A percentile compares a stretch with the other conserved stretches of the same genome.
These are phyloP conservation scores for Yamadazyma triangularis DNA, from an alignment of 1,139 yeast species.

Conservation along the genomic window DNA sequence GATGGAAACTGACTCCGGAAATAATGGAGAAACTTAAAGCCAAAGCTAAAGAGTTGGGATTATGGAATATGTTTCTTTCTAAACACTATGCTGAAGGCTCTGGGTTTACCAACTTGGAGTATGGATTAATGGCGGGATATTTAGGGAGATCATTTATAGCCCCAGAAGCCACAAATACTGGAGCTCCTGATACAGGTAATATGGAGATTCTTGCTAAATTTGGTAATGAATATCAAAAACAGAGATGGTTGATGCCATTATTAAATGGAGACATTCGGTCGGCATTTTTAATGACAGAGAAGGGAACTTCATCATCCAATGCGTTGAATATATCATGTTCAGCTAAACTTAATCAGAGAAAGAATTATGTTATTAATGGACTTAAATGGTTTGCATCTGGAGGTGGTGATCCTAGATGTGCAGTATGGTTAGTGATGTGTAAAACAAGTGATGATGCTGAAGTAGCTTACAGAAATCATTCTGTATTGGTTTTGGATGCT, in stretches of 20 bases:
- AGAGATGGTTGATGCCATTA: conserved; percentile 52
- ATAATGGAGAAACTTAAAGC: conserved; percentile 49
- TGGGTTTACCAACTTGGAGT: conserved; percentile 62
- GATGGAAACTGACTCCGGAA: conserved; percentile 52
- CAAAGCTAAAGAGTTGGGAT: conserved; percentile 53
- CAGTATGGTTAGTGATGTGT: conserved; percentile 66
- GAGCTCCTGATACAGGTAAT: conserved; percentile 75
- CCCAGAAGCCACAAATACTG: conserved; percentile 62
- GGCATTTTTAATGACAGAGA: conserved; percentile 71
- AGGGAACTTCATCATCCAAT: conserved; percentile 61
- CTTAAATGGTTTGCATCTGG: conserved; percentile 77
- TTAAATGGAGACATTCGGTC: conserved; percentile 58
- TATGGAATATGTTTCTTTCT: conserved; percentile 65
- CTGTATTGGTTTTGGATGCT: conserved; percentile 56
- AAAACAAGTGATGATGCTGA: conserved; percentile 41
- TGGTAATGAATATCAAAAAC: conserved; percentile 50
- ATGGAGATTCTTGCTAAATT: conserved; percentile 66
- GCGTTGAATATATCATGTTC: conserved; percentile 58
- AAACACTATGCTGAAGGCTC: conserved; percentile 58
- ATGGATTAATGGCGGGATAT: conserved; percentile 67
- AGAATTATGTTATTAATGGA: conserved; percentile 57
- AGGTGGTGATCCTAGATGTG: conserved; percentile 66
- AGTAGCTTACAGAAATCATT: conserved; percentile 48
- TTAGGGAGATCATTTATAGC: conserved; percentile 55
- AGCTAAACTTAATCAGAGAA: conserved; percentile 40